Conservation (phyloP, 2,329 filamentous ascomycete genomes). For the Cladosporium sp. region DNA sequence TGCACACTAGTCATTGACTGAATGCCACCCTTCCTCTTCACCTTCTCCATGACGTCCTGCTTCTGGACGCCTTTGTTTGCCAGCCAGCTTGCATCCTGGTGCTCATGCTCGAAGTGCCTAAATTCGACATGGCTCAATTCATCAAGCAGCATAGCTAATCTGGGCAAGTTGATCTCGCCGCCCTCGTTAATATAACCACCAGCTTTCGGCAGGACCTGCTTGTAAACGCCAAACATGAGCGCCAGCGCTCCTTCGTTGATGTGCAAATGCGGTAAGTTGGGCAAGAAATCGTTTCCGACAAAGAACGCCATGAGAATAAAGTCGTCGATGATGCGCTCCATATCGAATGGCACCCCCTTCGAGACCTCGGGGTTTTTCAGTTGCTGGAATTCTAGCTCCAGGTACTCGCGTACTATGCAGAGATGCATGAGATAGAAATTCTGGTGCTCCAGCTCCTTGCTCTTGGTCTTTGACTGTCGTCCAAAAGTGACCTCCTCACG, state of each 20-base stretch:
- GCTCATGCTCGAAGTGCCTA: conserved; percentile 86
- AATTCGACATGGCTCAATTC: conserved; percentile 85
- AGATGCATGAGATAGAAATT: conserved; percentile 98
- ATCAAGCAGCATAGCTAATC: conserved; percentile 70
- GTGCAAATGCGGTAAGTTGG: conserved; percentile 89
- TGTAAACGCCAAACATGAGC: conserved; percentile 97
- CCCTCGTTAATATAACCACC: conserved; percentile 95
- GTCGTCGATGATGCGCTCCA: conserved; percentile 96
- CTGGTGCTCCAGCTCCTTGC: conserved; percentile 95
- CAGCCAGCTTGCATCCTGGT: conserved; percentile 85
- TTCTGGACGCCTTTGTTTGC: conserved; percentile 74
- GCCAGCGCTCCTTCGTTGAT: conserved; percentile 97
- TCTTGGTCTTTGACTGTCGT: conserved; percentile 76
- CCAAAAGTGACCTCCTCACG: conserved; percentile 98
- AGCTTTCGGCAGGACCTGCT: conserved; percentile 75
- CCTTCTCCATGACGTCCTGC: conserved; percentile 58
- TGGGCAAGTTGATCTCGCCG: conserved; percentile 80
- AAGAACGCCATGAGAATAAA: conserved; percentile 99
- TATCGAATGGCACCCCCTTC: conserved; percentile 69
- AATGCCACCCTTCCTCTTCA: conserved; percentile 54
- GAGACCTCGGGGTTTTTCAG: conserved; percentile 67
- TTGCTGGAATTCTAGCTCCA: conserved; percentile 95
- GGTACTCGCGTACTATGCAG: conserved; percentile 93
- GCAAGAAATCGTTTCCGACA: conserved; percentile 97
- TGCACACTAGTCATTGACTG: conserved; percentile 73